Base-by-base conservation (phyloP, 2,329 filamentous ascomycete genomes). In the Teratosphaeria viscida region DNA sequence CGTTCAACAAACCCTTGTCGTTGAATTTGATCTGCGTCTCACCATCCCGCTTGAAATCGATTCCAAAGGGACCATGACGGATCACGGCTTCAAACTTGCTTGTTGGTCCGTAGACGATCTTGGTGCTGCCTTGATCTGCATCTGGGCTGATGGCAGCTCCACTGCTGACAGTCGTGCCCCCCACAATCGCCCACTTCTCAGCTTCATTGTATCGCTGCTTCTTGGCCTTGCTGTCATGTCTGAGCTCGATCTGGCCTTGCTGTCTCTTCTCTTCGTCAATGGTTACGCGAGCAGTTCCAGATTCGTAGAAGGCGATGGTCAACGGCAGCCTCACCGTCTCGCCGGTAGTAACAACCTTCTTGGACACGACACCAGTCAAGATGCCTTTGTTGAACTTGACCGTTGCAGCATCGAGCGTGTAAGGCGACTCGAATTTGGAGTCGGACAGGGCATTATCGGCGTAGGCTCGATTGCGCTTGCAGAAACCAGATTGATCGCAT, bases 171-270 rank as follows among this genome's bases (percentile, higher is more conserved):
- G 85, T 81, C 57, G 92, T 77, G 1, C 90, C 90, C 59, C 91
- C 92, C 53, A 95, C 89, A 63, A 99, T 82, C 26, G 87, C 85
- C 87, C 90, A 95, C 64, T 89, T 84, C 65, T 88, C 88, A 14
- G 87, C 88, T 75, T 96, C 94, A 68, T 96, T 95, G 74, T 97
- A 99, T 63, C 94, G 84, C 72, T 97, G 90, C 75, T 97, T 97
- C 67, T 90, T 84, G 5, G 84, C 87, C 66, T 84, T 85, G 75
- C 94, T 96, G 67, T 86, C 83, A 73, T 96, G 88, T 61, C 94
- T 83, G 60, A 99, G 79, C 65, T 90, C 86, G 62, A 99, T 95
- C 4, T 96, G 87, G 59, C 91, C 90, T 70, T 92, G 92, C 73
- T 88, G 84, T 60, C 94, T 84, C 76, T 85, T 90, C 77, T 96